Conservation (phyloP, 1,139 yeast genomes). For the Spathaspora sp. region DNA sequence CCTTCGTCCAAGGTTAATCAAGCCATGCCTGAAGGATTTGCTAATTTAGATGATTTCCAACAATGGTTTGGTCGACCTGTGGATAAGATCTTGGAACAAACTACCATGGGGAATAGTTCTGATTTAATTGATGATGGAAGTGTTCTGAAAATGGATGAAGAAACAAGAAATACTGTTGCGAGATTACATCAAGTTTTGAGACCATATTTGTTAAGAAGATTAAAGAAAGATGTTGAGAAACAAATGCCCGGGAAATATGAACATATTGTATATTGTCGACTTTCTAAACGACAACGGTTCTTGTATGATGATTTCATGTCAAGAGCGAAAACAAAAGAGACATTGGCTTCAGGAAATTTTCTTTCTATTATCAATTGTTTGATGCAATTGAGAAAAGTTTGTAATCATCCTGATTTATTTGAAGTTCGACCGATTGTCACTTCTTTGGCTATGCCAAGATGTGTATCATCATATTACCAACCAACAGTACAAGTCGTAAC, state of each 20-base stretch:
- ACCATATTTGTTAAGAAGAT: constrained; percentile 86
- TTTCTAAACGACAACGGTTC: constrained; percentile 89
- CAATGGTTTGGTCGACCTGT: constrained; percentile 99
- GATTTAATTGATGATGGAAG: constrained; percentile 46
- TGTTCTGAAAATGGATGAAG: constrained; percentile 49
- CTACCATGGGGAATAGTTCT: constrained; percentile 56
- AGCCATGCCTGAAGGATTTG: constrained; percentile 93
- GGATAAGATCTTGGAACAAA: constrained; percentile 77
- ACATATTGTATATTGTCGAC: constrained; percentile 87
- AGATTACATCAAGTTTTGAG: constrained; percentile 91
- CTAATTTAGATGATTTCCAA: constrained; percentile 91
- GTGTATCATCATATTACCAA: constrained; percentile 56
- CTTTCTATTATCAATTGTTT: constrained; percentile 93
- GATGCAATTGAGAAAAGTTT: constrained; percentile 96
- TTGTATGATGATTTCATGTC: constrained; percentile 97
- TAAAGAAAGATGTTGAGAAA: constrained; percentile 95
- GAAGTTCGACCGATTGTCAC: constrained; percentile 95
- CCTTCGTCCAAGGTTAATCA: constrained; percentile 76
- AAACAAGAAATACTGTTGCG: constrained; percentile 80
- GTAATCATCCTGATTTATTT: constrained; percentile 96
- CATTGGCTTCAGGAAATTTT: constrained; percentile 92
- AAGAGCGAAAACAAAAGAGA: constrained; percentile 91
- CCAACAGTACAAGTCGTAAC: constrained; percentile 44
- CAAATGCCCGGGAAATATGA: constrained; percentile 99
- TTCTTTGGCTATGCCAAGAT: constrained; percentile 71